Base-by-base conservation (phyloP, 768 basidiomycete species). In the Vararia minispora region DNA sequence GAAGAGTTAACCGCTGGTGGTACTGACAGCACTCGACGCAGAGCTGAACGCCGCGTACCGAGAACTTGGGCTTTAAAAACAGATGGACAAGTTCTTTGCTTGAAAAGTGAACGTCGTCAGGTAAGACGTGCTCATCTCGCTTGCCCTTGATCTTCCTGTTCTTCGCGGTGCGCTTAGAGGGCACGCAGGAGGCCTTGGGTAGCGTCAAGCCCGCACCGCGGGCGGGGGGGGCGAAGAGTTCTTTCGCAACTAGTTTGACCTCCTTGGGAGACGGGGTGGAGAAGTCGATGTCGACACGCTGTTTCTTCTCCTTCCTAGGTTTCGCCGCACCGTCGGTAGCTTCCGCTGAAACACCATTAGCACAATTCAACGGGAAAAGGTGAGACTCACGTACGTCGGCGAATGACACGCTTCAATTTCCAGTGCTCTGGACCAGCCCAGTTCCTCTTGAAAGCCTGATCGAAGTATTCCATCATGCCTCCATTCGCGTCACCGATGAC, bases 371-470 rank as follows among this genome's bases (percentile, higher is more conserved):
- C 18, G 16, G 27, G 31, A 28, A 42, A 24, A 23, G 10, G 28
- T 21, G 35, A 39, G 10, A 57, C 76, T 59, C 46, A 92, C 89
- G n/a, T n/a, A n/a, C n/a, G 71, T 66, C 72, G 74, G 43, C 83
- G 73, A 37, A 89, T 65, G n/a, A 79, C 70, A 53, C 79, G 84
- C 44, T 84, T 66, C 52, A 98, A 58, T 56, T 94, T 98, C 94
- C 95, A 99, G 55, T 99, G 95, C 58, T 98, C 89, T 6, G 92
- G 92, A 0, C 95, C 95, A 3, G 95, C 95, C 95, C 95, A 99
- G 49, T 94, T 94, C 69, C 87, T 94, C 50, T 79, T 66, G 51
- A 85, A 71, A 44, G 66, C 76, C 51, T 79, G 72, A 57, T 98
- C 92, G 54, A 98, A 95, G 58, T 94, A 95, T 51, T 92, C 90